Conservation (phyloP, 768 basidiomycete species). For the Strobilomyces dryophilus region DNA sequence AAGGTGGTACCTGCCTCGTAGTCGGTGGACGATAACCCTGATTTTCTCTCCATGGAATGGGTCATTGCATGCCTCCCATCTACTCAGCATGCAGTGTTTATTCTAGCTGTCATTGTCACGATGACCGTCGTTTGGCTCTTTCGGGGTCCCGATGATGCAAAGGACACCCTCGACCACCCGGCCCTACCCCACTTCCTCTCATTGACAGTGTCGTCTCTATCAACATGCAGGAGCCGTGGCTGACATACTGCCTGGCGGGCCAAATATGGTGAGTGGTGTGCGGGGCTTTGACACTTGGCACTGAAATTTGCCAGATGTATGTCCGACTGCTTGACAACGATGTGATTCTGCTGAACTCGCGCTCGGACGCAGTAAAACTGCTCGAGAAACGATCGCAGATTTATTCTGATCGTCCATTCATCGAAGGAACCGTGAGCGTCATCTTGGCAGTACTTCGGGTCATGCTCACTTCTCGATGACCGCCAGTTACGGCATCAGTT, state of each 20-base stretch:
- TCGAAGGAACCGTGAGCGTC: neutral
- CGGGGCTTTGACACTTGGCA: neutral
- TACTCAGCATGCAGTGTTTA: neutral
- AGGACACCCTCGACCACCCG: neutral
- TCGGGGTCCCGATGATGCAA: neutral
- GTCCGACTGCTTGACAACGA: slow-evolving; percentile 1
- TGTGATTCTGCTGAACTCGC: neutral
- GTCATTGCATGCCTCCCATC: neutral
- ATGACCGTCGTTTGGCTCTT: neutral
- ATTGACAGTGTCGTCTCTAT: neutral
- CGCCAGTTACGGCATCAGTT: neutral
- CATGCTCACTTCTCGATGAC: neutral
- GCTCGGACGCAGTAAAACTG: neutral
- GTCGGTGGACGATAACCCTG: too few relatives aligned
- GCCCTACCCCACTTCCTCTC: neutral
- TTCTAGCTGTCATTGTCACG: neutral
- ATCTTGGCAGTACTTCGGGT: neutral
- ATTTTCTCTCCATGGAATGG: neutral
- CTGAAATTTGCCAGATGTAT: neutral
- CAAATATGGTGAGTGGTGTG: neutral
- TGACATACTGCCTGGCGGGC: neutral
- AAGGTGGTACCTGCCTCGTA: too few relatives aligned
- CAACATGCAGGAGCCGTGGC: neutral
- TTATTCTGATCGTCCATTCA: neutral
- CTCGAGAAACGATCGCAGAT: neutral